Conservation (phyloP, 257 asterid species). For the Scutellaria barbata region DNA sequence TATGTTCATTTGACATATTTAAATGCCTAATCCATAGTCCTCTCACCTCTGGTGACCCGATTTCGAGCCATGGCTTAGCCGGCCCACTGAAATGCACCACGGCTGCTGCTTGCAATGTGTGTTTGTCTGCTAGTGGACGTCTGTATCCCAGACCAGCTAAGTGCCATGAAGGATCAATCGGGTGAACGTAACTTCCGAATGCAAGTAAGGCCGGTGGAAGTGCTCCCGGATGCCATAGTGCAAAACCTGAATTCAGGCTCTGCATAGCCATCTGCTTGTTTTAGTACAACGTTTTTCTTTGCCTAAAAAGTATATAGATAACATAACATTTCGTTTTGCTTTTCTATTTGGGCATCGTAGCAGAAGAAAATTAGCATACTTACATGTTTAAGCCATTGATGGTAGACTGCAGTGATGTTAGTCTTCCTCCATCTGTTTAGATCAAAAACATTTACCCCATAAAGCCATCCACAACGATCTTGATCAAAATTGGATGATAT, state of each 20-base stretch:
- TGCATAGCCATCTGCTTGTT: constrained; percentile 33
- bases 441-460: constrained; percentile 79
- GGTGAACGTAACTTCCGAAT: constrained; percentile 71
- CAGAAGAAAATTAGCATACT: constrained; percentile 39
- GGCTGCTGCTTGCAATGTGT: constrained; percentile 52
- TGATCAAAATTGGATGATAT: constrained; percentile 57
- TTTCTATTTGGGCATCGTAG: background rate
- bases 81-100: constrained; percentile 93
- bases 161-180: constrained; percentile 73
- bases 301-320: background rate
- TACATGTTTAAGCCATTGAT: constrained; percentile 87
- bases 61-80: constrained; percentile 92
- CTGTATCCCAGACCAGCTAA: constrained; percentile 74
- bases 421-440: constrained; percentile 78
- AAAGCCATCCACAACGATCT: constrained; percentile 74
- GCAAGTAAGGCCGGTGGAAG: constrained; percentile 86
- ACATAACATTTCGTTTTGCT: background rate
- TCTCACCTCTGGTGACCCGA: constrained; percentile 59
- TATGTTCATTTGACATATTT: constrained; percentile 63
- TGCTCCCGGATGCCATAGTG: constrained; percentile 75
- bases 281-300: background rate
- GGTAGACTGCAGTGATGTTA: constrained; percentile 68
- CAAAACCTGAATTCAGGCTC: constrained; percentile 69
- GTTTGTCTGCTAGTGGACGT: constrained; percentile 44
- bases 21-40: constrained; percentile 70